Conservation (phyloP, 2,329 filamentous ascomycete genomes). For the Aspergillus aculeatinus region DNA sequence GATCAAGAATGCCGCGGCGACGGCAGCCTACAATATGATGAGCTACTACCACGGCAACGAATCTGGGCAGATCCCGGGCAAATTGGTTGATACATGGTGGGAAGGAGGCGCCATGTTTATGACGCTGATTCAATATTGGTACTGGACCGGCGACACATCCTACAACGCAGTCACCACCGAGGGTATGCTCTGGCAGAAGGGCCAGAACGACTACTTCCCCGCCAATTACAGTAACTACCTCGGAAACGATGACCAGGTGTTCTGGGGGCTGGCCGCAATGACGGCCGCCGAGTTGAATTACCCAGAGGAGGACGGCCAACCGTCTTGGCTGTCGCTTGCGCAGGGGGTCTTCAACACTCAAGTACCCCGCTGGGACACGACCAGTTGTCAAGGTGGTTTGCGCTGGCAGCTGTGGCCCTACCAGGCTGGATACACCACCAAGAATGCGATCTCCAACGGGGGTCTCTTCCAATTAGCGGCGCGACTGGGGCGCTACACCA, state of each 20-base stretch:
- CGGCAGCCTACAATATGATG: slow-evolving; percentile 42
- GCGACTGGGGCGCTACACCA: slow-evolving; percentile 73
- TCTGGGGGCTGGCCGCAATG: slow-evolving; percentile 83
- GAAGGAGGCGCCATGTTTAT: slow-evolving; percentile 71
- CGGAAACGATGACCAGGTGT: slow-evolving; percentile 64
- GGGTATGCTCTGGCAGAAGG: slow-evolving; percentile 72
- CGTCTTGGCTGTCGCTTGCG: slow-evolving; percentile 73
- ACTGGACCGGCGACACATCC: slow-evolving; percentile 69
- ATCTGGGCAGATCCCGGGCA: slow-evolving; percentile 40
- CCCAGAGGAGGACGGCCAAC: slow-evolving; percentile 64
- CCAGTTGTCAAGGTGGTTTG: slow-evolving; percentile 69
- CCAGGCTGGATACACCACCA: slow-evolving; percentile 66
- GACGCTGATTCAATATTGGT: slow-evolving; percentile 79
- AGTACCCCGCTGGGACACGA: slow-evolving; percentile 66
- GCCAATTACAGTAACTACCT: slow-evolving; percentile 50
- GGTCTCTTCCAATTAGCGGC: slow-evolving; percentile 60
- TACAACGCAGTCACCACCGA: slow-evolving; percentile 69
- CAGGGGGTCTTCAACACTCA: slow-evolving; percentile 82
- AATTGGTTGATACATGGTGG: slow-evolving; percentile 54
- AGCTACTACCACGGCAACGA: slow-evolving; percentile 38
- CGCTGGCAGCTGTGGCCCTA: slow-evolving; percentile 83
- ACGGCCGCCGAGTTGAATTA: slow-evolving; percentile 75
- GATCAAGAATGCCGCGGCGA: slow-evolving; percentile 36
- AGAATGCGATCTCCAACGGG: slow-evolving; percentile 60
- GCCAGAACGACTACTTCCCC: slow-evolving; percentile 76